These are phyloP conservation scores for Sarocladium kiliense DNA, from an alignment of 2,329 filamentous ascomycete species.

Conservation along the genomic window DNA sequence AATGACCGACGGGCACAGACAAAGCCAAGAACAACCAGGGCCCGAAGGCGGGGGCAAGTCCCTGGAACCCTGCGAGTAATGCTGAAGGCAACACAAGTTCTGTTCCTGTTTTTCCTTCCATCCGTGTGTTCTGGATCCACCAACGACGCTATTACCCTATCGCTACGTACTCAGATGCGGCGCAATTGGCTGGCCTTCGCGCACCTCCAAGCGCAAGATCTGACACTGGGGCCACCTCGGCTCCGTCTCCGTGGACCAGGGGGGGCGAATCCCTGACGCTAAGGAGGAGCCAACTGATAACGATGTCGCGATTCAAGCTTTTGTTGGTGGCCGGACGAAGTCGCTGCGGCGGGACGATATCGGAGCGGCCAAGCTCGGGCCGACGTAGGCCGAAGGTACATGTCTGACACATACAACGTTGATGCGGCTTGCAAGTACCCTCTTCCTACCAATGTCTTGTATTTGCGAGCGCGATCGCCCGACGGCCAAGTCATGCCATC, in stretches of 20 bases:
- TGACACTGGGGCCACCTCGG: neutral
- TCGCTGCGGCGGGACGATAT: conserved; percentile 3
- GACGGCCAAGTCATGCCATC: conserved; percentile 4
- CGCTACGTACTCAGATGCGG: neutral
- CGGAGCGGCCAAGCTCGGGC: conserved; percentile 2
- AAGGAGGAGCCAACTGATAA: neutral
- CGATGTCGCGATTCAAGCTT: neutral
- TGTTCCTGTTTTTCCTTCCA: neutral
- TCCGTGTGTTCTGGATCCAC: neutral
- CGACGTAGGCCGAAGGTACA: conserved; percentile 2
- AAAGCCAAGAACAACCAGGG: neutral
- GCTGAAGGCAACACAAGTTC: neutral
- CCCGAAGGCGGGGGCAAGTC: neutral
- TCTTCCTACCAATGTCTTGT: neutral
- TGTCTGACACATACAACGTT: neutral
- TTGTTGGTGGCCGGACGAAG: neutral
- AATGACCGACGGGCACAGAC: neutral
- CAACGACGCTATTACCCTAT: conserved; percentile 6
- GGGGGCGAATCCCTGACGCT: neutral
- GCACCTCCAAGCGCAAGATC: neutral
- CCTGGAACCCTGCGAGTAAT: neutral
- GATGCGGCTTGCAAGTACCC: neutral
- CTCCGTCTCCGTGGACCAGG: neutral
- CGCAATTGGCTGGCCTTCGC: neutral
- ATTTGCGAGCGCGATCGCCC: neutral